A percentile compares a stretch with the other conserved stretches of the same genome.
Conservation (phyloP, 139 green algal genomes). For the Chlorella sp. region DNA sequence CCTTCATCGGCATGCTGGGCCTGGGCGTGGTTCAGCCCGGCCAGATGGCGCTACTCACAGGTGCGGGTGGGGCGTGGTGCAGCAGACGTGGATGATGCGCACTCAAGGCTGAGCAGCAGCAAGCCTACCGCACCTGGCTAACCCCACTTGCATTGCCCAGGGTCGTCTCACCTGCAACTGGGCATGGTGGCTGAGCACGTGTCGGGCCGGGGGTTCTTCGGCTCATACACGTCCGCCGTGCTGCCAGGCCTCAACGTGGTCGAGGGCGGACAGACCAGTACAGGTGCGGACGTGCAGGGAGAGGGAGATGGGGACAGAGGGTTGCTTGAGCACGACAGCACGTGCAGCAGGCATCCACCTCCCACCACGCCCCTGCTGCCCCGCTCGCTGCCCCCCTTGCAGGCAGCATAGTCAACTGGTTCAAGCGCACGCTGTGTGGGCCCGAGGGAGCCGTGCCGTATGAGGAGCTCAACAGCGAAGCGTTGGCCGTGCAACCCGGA, state of each 20-base stretch:
- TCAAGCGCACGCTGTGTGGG: slow-evolving; percentile 19
- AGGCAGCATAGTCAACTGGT: slow-evolving; percentile 20
- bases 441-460: slow-evolving; percentile 35
- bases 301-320: no score
- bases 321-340: no score
- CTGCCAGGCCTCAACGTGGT: slow-evolving; percentile 63
- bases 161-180: slow-evolving; percentile 74
- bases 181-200: slow-evolving; percentile 45
- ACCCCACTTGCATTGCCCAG: no score
- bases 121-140: no score
- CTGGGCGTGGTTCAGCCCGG: slow-evolving; percentile 60
- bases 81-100: no score
- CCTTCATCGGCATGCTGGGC: slow-evolving; percentile 75
- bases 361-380: no score
- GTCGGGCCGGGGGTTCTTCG: slow-evolving; percentile 64
- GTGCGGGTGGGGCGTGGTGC: no score
- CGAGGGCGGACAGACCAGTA: slow-evolving; percentile 78
- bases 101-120: no score
- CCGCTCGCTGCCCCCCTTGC: no score
- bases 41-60: slow-evolving; percentile 75
- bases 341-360: no score
- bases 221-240: slow-evolving; percentile 59
- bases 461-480: slow-evolving; percentile 50
- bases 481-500: slow-evolving; percentile 48
- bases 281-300: slow-evolving; percentile 28